phyloP scores from a whole-genome alignment of 768 basidiomycete genomes.

The Lactarius vividus region DNA sequence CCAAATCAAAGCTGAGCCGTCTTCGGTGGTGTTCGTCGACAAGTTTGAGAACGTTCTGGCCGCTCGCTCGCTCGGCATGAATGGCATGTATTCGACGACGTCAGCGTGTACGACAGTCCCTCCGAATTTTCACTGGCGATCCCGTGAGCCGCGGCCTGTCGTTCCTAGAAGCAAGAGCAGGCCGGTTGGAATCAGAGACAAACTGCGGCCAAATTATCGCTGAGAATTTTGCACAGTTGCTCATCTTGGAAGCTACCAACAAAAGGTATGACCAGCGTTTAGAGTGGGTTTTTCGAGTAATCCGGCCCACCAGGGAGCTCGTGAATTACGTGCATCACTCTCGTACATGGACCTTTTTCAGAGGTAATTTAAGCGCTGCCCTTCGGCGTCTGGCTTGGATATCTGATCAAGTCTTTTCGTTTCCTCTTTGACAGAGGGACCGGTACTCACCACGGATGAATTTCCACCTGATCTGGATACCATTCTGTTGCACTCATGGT shows the following conservation, averaged over 20 bases:
- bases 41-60: conserved; percentile 57
- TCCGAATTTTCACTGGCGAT: conserved; percentile 48
- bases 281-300: not conserved
- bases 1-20: conserved; percentile 46
- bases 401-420: not conserved
- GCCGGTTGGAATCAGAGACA: conserved; percentile 45
- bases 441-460: conserved; percentile 43
- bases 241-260: conserved; percentile 52
- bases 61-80: conserved; percentile 54
- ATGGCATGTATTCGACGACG: conserved; percentile 52
- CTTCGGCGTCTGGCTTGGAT: conserved; percentile 30
- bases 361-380: conserved; percentile 41
- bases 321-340: conserved; percentile 41
- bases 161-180: no score
- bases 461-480: conserved; percentile 60
- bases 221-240: conserved; percentile 59
- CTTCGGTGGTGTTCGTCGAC: conserved; percentile 52
- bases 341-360: conserved; percentile 55
- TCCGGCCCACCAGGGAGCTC: conserved; percentile 36
- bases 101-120: conserved; percentile 42
- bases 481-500: conserved; percentile 51
- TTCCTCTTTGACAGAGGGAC: conserved; percentile 36
- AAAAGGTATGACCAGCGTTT: conserved; percentile 37
- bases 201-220: conserved; percentile 39
- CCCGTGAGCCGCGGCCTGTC: conserved; percentile 43